Evolutionary conservation across 805 yeast species (phyloP).

Genomic region (Pichia cephalocereana): DNA sequence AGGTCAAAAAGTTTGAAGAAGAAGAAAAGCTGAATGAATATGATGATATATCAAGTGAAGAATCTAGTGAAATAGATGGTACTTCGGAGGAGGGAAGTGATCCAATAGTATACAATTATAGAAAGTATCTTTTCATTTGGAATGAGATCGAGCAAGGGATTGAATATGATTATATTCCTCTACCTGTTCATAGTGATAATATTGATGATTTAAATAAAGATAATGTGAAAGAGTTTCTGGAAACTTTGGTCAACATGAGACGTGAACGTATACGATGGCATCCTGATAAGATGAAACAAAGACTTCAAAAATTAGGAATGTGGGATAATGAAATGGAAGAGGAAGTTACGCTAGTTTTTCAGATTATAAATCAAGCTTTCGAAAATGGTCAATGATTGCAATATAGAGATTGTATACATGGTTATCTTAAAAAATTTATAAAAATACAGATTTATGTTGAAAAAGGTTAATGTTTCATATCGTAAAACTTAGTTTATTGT

Average conservation of each 20-base stretch:
- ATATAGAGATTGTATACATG: neutral
- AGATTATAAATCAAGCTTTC: constrained; percentile 33
- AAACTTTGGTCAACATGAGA: constrained; percentile 22
- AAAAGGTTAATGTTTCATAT: neutral
- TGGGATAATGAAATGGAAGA: neutral
- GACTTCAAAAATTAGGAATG: constrained; percentile 6
- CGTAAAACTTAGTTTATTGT: too few species aligned
- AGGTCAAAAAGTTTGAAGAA: constrained; percentile 1
- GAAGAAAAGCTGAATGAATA: neutral
- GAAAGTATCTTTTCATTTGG: constrained; percentile 23
- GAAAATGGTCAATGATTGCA: constrained; percentile 6
- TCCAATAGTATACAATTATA: constrained; percentile 11
- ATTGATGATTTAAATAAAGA: constrained; percentile 10
- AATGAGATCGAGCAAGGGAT: constrained; percentile 11
- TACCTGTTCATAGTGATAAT: constrained; percentile 14
- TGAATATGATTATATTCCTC: constrained; percentile 6
- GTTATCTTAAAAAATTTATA: neutral
- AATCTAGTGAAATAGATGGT: neutral
- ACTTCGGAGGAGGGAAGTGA: neutral
- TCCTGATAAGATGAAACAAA: constrained; percentile 49
- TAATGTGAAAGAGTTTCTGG: constrained; percentile 13
- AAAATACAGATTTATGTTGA: neutral
- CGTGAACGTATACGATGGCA: constrained; percentile 59
- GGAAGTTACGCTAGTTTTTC: constrained; percentile 33
- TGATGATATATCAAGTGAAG: neutral